Evolutionary conservation across 208 protist species (phyloP).

Genomic region (Lotmaria passim): DNA sequence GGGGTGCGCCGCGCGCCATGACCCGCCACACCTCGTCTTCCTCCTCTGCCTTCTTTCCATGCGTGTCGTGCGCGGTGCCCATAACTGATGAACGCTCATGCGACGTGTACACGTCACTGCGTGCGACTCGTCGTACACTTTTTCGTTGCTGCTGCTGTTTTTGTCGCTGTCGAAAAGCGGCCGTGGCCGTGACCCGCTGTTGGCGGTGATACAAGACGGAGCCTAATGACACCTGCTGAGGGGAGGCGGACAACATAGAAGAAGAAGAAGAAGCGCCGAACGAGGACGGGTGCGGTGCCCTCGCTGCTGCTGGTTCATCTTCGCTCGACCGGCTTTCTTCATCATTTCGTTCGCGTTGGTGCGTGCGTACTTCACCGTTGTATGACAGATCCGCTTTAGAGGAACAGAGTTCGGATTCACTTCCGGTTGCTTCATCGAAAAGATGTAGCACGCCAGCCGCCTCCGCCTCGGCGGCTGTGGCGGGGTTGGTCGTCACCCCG

Average conservation of each 20-base stretch:
- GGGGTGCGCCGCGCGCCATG: conserved; percentile 32
- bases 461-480: conserved; percentile 42
- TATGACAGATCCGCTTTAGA: too few species aligned
- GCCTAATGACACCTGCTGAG: conserved; percentile 19
- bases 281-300: neutral
- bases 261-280: too few species aligned
- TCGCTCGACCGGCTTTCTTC: too few species aligned
- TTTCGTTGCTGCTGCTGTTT: conserved; percentile 11
- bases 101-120: neutral
- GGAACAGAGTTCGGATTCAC: too few species aligned
- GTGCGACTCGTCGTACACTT: neutral
- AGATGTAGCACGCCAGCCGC: neutral
- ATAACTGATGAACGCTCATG: neutral
- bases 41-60: neutral
- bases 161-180: conserved; percentile 7
- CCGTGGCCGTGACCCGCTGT: conserved; percentile 24
- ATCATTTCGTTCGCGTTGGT: too few species aligned
- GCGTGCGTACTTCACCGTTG: too few species aligned
- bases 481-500: conserved; percentile 61
- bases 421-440: neutral
- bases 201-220: conserved; percentile 35
- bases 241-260: neutral
- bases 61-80: neutral
- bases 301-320: neutral
- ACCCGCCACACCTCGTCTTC: conserved; percentile 25